Evolutionary conservation across 1,284 basidiomycete species (phyloP).

Genomic region (Rhodotorula sp.): DNA sequence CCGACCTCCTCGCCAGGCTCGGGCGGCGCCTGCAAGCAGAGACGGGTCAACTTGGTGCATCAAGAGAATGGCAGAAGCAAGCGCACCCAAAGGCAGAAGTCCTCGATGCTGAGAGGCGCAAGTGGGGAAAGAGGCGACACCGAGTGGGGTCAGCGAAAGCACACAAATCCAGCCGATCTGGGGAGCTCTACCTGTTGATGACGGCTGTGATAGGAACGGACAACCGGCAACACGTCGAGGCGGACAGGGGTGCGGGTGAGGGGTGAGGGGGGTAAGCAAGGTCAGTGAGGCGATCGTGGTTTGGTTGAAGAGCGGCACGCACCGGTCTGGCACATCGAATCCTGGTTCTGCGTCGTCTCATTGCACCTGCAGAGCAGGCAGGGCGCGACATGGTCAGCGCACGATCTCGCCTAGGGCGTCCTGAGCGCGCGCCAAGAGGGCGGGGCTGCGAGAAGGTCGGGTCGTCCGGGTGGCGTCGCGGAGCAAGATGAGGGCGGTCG

Average conservation of each 20-base stretch:
- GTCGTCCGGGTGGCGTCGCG: not conserved
- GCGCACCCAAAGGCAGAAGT: conserved; percentile 14
- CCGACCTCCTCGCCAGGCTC: conserved; percentile 27
- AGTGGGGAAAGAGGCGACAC: conserved; percentile 1
- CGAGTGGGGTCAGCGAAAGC: conserved; percentile 32
- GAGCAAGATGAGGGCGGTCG: not conserved
- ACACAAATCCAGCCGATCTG: too few relatives aligned
- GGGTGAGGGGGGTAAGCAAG: too few relatives aligned
- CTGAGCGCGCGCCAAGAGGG: not conserved
- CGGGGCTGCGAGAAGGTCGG: not conserved
- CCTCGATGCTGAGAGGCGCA: not conserved
- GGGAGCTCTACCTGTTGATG: conserved; percentile 37
- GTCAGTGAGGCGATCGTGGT: not conserved
- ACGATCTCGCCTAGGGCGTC: not conserved
- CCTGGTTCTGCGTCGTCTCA: conserved; percentile 50
- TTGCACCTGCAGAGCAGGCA: conserved; percentile 23
- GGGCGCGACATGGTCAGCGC: not conserved
- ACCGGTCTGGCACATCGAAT: conserved; percentile 65
- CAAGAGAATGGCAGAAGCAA: too few relatives aligned
- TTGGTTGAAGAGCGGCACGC: not conserved
- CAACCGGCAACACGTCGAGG: too few relatives aligned
- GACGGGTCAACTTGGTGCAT: too few relatives aligned
- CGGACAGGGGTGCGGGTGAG: not conserved
- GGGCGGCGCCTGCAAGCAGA: conserved; percentile 27
- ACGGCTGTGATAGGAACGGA: conserved; percentile 16